phyloP scores from a whole-genome alignment of 164 flowering plant genomes.

The Vitis vinifera region ASM3070453v1 NC_081823.1:1539001-1539500 shows the following conservation, averaged over 20 bases:
- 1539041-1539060: slow-evolving; percentile 86
- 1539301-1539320: slow-evolving; percentile 44
- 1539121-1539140: slow-evolving; percentile 90
- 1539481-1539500: slow-evolving; percentile 57
- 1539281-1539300: slow-evolving; percentile 52
- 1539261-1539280: slow-evolving; percentile 80
- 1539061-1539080: slow-evolving; percentile 65
- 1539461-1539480: slow-evolving; percentile 50
- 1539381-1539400: slow-evolving; percentile 57
- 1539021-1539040: slow-evolving; percentile 90
- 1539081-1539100: slow-evolving; percentile 95
- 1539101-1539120: slow-evolving; percentile 79
- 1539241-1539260: slow-evolving; percentile 88
- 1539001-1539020: slow-evolving; percentile 86
- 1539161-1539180: slow-evolving; percentile 77
- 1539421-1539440: slow-evolving; percentile 61
- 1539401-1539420: slow-evolving; percentile 81
- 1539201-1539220: slow-evolving; percentile 77
- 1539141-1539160: slow-evolving; percentile 95
- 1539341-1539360: slow-evolving; percentile 61
- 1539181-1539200: slow-evolving; percentile 83
- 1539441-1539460: slow-evolving; percentile 76
- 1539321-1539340: slow-evolving; percentile 84
- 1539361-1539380: slow-evolving; percentile 46
- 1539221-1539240: slow-evolving; percentile 94